Evolutionary conservation across 2,329 filamentous ascomycete species (phyloP), one percentile per base, ranked within the genome.

Genomic region (Coleophoma cylindrospora): DNA sequence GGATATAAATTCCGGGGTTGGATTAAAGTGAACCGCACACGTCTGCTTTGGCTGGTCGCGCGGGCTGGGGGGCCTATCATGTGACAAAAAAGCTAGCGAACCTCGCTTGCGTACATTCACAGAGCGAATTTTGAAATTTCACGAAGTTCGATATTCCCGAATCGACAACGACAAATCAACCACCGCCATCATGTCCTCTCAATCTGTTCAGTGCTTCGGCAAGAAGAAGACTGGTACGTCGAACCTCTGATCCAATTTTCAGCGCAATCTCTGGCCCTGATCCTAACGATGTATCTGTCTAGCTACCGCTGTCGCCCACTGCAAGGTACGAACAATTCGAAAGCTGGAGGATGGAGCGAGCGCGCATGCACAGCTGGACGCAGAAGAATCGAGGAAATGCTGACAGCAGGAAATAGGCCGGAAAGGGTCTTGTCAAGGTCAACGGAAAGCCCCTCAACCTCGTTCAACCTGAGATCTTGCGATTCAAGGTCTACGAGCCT

Each of bases 401-500:
- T 64, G 57, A 66, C 54, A 59, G 45, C 52, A 50, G 43, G 49
- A 50, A 65, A 70, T 66, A 85, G 82, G 75, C 83, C 72, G 86
- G 86, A 70, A 87, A 87, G 74, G 94, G 94, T 75, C 86, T 97
- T 68, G 84, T 99, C 79, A 96, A 95, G 83, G 94, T 96, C 78
- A 99, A 97, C 83, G 94, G 94, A 78, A 89, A 90, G 74, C 94
- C 94, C 69, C 86, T 99, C 68, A 80, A 81, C 70, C 89, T 97
- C 68, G 88, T 96, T 68, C 89, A 96, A 81, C 91, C 94, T 68
- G 89, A 96, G 80, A 86, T 96, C 76, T 84, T 99, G 70, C 88
- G 94, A 75, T 96, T 95, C 87, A 97, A 96, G 88, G 91, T 97
- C 78, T 99, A 99, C 86, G 94, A 99, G 80, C 94, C 94, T 67